Conservation (phyloP, 225 moss, liverwort and hornwort species). For the Polytrichum formosum region DNA sequence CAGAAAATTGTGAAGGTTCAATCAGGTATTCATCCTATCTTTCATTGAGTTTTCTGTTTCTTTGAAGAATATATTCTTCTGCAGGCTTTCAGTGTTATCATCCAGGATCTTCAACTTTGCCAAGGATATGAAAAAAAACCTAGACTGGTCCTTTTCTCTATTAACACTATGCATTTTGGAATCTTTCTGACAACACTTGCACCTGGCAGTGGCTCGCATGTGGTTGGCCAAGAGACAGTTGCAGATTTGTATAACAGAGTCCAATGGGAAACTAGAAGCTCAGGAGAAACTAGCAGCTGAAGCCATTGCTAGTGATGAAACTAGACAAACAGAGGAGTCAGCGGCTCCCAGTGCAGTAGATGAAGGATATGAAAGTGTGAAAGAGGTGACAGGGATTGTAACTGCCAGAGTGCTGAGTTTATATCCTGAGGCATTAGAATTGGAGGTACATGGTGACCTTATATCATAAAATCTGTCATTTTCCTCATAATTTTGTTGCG, state of each 20-base stretch:
- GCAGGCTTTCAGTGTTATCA: too few species aligned
- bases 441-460: conserved; percentile 3
- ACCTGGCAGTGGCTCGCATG: conserved; percentile 55
- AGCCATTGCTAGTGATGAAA: conserved; percentile 18
- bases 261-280: conserved; percentile 46
- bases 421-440: not conserved
- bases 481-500: too few species aligned
- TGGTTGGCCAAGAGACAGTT: conserved; percentile 48
- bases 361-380: conserved; percentile 49
- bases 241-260: conserved; percentile 31
- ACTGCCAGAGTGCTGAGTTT: conserved; percentile 4
- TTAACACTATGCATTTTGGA: too few species aligned
- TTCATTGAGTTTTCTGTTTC: not conserved
- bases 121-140: too few species aligned
- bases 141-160: too few species aligned
- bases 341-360: conserved; percentile 29
- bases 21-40: conserved; percentile 40
- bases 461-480: not conserved
- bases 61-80: too few species aligned
- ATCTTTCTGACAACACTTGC: not conserved
- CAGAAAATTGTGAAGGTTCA: conserved; percentile 48
- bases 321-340: conserved; percentile 4
- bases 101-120: too few species aligned
- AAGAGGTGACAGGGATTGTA: conserved; percentile 44
- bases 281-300: conserved; percentile 31